Base-by-base conservation (phyloP, 768 basidiomycete species). In the Saitozyma sp. region DNA sequence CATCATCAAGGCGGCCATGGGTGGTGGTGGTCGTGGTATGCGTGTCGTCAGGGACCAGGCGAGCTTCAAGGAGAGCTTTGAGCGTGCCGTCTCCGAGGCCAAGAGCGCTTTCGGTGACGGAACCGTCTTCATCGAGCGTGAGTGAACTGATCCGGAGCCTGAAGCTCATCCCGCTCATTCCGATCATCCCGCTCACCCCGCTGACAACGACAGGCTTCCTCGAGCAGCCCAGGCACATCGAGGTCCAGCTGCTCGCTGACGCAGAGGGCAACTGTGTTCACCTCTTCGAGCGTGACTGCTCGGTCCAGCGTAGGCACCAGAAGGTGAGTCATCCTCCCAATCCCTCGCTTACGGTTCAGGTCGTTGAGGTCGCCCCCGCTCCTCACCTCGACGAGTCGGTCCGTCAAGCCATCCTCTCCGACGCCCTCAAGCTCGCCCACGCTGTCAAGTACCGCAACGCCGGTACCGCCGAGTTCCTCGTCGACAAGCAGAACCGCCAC, bases 1-100 rank as follows among this genome's bases (percentile, higher is more conserved):
- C 58, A 97, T 99, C 80, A 97, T 99, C 86, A 99, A 98, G 82
- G 96, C 96, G 45, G 95, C 95, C 9, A 94, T 96, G 91, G 95
- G 95, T 62, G 95, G 94, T 62, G 95, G 95, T 71, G 96, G 96
- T 58, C 91, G 95, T 70, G 96, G 96, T 63, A 99, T 98, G 96
- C 90, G 96, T 74, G 95, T 99, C 59, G 96, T 99, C 41, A 88
- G 92, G 65, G 91, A 93, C 74, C 89, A 94, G 79, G 88, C 88
- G 39, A 89, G 92, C 70, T 97, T 98, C 84, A 85, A 92, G 82
- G 83, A 85, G 60, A 83, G 89, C 8, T 98, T 98, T 78, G 85
- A 92, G 75, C 89, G 92, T 62, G 95, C 96, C 13, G 92, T 92
- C 64, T 88, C 86, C 71, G 96, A 99, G 80, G 96, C 96, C 65